Conservation (phyloP, 192 early-diverging fungal species). For the Coemansia sp. region DNA sequence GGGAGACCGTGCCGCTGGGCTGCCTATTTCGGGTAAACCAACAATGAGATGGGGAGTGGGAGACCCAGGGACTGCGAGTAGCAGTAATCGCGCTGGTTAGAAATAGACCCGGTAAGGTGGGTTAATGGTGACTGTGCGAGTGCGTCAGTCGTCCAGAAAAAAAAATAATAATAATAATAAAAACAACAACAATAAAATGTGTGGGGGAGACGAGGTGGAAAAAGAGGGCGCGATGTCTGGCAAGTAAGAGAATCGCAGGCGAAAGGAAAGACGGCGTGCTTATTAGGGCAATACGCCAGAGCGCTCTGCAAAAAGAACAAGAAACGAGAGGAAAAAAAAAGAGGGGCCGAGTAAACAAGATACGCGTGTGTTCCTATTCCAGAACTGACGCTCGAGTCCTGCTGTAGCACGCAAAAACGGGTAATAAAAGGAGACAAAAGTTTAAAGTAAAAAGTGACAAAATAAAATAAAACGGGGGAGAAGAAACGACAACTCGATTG, state of each 20-base stretch:
- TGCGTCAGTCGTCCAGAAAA: neutral
- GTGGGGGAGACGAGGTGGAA: neutral
- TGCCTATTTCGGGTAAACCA: slow-evolving; percentile 6
- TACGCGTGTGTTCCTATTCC: neutral
- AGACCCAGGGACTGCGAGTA: neutral
- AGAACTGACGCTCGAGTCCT: neutral
- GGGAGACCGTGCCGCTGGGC: neutral
- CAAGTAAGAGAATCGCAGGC: neutral
- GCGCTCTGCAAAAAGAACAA: neutral
- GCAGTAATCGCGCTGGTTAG: neutral
- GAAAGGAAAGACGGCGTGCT: neutral
- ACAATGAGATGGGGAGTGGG: neutral
- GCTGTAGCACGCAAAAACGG: neutral
- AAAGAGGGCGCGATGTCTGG: neutral
- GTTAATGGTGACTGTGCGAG: neutral
- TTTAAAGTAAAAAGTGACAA: no score
- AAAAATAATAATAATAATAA: neutral
- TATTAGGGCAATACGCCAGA: neutral
- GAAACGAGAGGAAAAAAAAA: neutral
- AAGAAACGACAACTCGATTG: neutral
- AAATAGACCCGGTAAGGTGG: neutral
- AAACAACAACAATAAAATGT: neutral
- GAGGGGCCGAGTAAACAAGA: neutral
- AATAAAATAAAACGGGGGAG: neutral
- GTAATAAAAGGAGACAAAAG: neutral